Conservation (phyloP, 257 asterid genomes). For the Ballota nigra region DNA sequence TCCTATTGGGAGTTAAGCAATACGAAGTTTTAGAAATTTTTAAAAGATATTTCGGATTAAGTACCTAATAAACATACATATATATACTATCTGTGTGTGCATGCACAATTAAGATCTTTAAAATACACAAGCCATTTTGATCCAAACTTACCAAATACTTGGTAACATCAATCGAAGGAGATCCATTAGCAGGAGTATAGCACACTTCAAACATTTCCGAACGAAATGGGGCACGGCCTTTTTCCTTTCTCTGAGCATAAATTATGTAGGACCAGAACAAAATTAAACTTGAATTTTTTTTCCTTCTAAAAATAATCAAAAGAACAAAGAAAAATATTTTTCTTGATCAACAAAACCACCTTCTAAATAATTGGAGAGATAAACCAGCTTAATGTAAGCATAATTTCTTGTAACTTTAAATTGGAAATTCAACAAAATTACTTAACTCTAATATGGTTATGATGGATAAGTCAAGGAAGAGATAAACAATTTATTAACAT, state of each 20-base stretch:
- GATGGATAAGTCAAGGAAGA: neutral
- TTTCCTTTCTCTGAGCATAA: neutral
- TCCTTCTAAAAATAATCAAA: neutral
- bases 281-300: neutral
- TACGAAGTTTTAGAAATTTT: no score
- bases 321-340: no score
- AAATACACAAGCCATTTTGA: neutral
- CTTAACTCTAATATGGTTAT: no score
- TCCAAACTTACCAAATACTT: slow-evolving; percentile 14
- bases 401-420: no score
- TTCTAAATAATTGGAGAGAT: no score
- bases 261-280: neutral
- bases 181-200: neutral
- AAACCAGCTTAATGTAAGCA: no score
- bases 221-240: neutral
- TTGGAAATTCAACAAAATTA: no score
- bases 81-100: no score
- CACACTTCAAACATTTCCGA: neutral
- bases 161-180: neutral
- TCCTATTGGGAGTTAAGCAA: neutral
- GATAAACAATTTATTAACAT: no score
- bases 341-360: neutral
- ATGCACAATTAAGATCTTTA: neutral
- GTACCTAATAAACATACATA: neutral
- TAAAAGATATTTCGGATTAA: no score